phyloP scores from a whole-genome alignment of 1,139 yeast species.

The Eremothecium sinecaudum region DNA sequence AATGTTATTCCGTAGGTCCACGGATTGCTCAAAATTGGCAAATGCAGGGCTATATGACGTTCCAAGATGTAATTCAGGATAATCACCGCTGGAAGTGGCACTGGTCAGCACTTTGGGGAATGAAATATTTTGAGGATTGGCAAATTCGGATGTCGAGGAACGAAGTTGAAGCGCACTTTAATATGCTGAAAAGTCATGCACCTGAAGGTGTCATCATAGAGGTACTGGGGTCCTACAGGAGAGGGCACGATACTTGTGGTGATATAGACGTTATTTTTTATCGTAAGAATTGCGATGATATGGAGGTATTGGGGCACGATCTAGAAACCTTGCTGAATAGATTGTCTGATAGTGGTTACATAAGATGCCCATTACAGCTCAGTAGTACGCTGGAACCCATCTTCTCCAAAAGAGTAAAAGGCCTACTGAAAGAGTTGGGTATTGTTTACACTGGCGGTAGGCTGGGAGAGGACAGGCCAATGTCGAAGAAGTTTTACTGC shows the following conservation, averaged over 20 bases:
- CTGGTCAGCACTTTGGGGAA: constrained; percentile 37
- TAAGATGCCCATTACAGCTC: constrained; percentile 24
- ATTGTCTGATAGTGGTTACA: constrained; percentile 26
- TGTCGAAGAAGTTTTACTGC: constrained; percentile 22
- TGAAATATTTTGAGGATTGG: constrained; percentile 47
- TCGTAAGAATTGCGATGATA: constrained; percentile 31
- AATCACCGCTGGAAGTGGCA: constrained; percentile 29
- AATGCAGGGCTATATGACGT: constrained; percentile 33
- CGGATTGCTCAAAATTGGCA: constrained; percentile 39
- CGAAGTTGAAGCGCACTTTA: constrained; percentile 39
- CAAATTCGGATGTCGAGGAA: constrained; percentile 38
- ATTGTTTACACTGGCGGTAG: constrained; percentile 11
- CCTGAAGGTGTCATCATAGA: constrained; percentile 35
- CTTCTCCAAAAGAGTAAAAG: constrained; percentile 10
- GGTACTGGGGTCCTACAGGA: constrained; percentile 49
- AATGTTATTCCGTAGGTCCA: constrained; percentile 48
- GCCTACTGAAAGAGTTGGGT: constrained; percentile 10
- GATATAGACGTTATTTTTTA: constrained; percentile 53
- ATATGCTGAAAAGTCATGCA: constrained; percentile 33
- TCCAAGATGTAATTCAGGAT: constrained; percentile 35
- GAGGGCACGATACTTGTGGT: constrained; percentile 43
- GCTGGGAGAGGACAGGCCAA: constrained; percentile 5
- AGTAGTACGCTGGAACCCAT: constrained; percentile 13
- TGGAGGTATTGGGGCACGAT: constrained; percentile 25
- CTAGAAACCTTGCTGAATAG: constrained; percentile 28